Evolutionary conservation across 148 eudicot species (phyloP), one percentile per base, ranked within the genome.

Genomic region (Hydrangea macrophylla): DNA sequence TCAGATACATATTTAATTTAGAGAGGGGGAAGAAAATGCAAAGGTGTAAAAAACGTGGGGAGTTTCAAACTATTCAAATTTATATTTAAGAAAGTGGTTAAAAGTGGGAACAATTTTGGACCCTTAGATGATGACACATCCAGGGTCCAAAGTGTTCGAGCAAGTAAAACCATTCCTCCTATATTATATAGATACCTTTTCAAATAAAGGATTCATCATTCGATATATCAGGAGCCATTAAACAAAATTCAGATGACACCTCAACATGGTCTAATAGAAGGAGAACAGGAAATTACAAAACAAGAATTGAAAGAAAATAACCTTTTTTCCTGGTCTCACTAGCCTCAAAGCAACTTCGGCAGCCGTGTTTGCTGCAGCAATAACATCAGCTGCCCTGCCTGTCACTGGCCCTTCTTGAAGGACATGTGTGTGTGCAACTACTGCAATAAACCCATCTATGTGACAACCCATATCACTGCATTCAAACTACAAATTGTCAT

Each of bases 261-360:
- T 60, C 22, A 58, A 58, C 28, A 42, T 2, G 27, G 39, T 25
- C 23, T 9, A 42, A 44, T 24, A 44, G 30, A 12, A 55, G 37
- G 40, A 28, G 13, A 7, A n/a, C n/a, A n/a, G n/a, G n/a, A 3
- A 12, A 45, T 42, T 11, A 23, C 2, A 24, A 30, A 68, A 58
- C 10, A 53, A 56, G 2, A 17, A 54, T 1, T 23, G 0, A 2
- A n/a, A 28, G 9, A 30, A 35, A 20, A 33, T 57, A 84, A 90
- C 96, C 91, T 89, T 89, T 65, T 78, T 92, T 22, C 98, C 98
- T 9, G 98, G 98, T 79, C 90, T 85, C 45, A 87, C 83, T 50
- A 92, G 98, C 78, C 98, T 85, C 76, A 92, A 64, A 57, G 98
- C 98, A 73, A 92, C 98, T 73, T 92, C 98, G 31, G 98, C 96